Evolutionary conservation across 139 green algal species (phyloP).

Genomic region (Pleodorina starrii): DNA sequence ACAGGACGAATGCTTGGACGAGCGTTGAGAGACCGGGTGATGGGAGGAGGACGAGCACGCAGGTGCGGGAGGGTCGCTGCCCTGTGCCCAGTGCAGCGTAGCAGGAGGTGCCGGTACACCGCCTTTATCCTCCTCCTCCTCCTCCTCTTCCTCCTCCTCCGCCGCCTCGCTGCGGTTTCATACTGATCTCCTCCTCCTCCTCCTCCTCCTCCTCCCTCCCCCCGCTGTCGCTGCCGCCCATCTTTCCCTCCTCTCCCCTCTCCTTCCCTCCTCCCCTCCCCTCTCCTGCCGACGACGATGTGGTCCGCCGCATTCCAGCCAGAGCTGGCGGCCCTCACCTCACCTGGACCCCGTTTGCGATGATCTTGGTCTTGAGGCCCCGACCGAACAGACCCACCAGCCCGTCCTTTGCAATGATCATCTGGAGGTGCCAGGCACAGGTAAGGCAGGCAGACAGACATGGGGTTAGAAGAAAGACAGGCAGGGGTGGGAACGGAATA

Average conservation of each 20-base stretch:
- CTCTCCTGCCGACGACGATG: not conserved
- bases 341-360: constrained; percentile 83
- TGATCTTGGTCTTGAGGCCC: constrained; percentile 89
- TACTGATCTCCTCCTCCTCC: not conserved
- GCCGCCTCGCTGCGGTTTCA: too few species aligned
- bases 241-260: not conserved
- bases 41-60: too few species aligned
- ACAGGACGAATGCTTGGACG: too few species aligned
- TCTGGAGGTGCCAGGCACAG: constrained; percentile 58
- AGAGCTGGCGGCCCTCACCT: not conserved
- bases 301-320: too few species aligned
- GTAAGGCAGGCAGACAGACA: too few species aligned
- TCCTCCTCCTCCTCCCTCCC: not conserved
- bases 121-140: too few species aligned
- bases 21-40: too few species aligned
- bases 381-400: constrained; percentile 84
- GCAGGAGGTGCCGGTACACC: too few species aligned
- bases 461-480: too few species aligned
- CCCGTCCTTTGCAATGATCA: constrained; percentile 87
- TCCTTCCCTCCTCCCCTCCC: not conserved
- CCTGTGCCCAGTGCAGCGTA: too few species aligned
- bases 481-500: not conserved
- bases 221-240: constrained; percentile 1
- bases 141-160: too few species aligned
- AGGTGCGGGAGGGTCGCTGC: too few species aligned